Evolutionary conservation across 163 green algal genomes (phyloP).

Genomic region (Scenedesmus sp.): DNA sequence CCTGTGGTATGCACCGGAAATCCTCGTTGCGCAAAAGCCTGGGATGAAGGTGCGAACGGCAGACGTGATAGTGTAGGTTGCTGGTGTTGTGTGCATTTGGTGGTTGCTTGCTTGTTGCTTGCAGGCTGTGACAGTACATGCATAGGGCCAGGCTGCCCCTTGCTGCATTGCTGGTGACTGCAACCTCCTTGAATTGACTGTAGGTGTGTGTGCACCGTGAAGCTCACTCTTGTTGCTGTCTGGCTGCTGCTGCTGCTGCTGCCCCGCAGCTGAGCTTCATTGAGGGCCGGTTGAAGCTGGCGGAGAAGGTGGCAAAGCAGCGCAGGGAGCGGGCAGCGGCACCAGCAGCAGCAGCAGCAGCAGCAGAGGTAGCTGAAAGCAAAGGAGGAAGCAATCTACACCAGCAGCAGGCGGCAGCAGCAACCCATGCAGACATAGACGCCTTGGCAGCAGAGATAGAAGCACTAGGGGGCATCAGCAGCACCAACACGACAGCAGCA

Average conservation of each 20-base stretch:
- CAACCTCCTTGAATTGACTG: too few species aligned
- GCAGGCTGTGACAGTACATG: not conserved
- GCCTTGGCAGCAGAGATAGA: constrained; percentile 7
- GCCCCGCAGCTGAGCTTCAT: not conserved
- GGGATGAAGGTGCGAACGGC: too few species aligned
- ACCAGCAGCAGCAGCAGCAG: not conserved
- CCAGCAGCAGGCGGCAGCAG: not conserved
- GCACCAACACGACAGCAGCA: not conserved
- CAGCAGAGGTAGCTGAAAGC: not conserved
- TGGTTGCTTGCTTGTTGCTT: not conserved
- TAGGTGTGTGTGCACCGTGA: not conserved
- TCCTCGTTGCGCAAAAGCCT: not conserved
- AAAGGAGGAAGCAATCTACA: too few species aligned
- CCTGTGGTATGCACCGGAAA: constrained; percentile 23
- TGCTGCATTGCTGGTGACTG: too few species aligned
- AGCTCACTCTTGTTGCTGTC: too few species aligned
- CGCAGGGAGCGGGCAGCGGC: not conserved
- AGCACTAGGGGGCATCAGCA: not conserved
- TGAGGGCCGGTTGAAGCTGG: constrained; percentile 24
- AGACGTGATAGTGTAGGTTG: too few species aligned
- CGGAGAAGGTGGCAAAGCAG: not conserved
- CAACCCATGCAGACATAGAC: not conserved
- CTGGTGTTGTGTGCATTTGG: too few species aligned
- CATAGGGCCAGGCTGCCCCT: not conserved
- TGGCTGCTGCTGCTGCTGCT: not conserved